Percentiles rank a stretch among this genome's conserved stretches.
phyloP scores from a whole-genome alignment of 768 basidiomycete genomes.

The Leucogyrophana mollusca region DNA sequence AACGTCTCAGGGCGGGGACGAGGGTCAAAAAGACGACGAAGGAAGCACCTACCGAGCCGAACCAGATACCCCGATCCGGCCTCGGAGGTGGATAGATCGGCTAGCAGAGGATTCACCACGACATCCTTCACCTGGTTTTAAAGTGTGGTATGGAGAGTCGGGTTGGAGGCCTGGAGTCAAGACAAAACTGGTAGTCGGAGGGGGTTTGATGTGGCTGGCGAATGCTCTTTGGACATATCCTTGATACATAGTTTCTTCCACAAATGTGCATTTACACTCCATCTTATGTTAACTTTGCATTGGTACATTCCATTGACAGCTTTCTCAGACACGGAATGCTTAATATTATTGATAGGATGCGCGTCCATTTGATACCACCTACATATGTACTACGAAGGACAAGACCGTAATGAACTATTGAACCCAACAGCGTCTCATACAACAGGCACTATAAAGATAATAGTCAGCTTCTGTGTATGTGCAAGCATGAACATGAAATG shows the following conservation, averaged over 20 bases:
- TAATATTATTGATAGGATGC: too few relatives aligned
- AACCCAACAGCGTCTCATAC: too few relatives aligned
- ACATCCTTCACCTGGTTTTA: constrained; percentile 21
- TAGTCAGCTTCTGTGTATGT: constrained; percentile 14
- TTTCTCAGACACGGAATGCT: too few relatives aligned
- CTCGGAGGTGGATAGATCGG: constrained; percentile 51
- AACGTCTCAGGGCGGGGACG: constrained; percentile 3
- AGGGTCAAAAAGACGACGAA: constrained; percentile 20
- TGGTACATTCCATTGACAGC: too few relatives aligned
- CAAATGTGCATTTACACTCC: too few relatives aligned
- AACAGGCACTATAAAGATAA: too few relatives aligned
- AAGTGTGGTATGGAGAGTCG: constrained; percentile 28
- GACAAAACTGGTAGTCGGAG: constrained; percentile 39
- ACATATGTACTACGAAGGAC: too few relatives aligned
- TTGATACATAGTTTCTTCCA: constrained; percentile 8
- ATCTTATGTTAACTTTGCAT: too few relatives aligned
- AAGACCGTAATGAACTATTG: too few relatives aligned
- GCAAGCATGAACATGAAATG: constrained; percentile 10
- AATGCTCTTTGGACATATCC: constrained; percentile 59
- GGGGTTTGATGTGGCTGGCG: constrained; percentile 58
- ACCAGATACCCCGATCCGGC: constrained; percentile 38
- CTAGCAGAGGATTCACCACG: constrained; percentile 35
- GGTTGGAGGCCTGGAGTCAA: constrained; percentile 40
- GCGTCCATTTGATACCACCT: too few relatives aligned
- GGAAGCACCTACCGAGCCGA: constrained; percentile 25